A percentile compares a stretch with the other conserved stretches of the same genome.
phyloP scores from a whole-genome alignment of 129 eudicot species.

The Chrysanthemum makinoi region DNA sequence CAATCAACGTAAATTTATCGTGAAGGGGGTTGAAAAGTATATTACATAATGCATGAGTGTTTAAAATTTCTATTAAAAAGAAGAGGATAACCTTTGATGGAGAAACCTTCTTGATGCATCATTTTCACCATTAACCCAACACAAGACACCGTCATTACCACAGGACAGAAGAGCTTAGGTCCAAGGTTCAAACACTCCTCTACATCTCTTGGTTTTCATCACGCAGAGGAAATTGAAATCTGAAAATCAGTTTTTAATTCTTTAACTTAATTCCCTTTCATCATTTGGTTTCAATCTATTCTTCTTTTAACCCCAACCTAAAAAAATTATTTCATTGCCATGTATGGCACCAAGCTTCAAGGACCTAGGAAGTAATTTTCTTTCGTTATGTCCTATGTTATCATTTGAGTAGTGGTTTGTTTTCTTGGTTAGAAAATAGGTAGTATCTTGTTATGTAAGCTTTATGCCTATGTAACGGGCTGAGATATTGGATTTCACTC shows the following conservation, averaged over 20 bases:
- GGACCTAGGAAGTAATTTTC: too few species aligned
- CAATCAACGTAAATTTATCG: not conserved
- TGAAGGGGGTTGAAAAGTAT: conserved; percentile 4
- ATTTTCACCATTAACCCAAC: conserved; percentile 35
- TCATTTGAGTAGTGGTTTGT: too few species aligned
- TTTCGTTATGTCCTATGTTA: too few species aligned
- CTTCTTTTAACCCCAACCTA: conserved; percentile 16
- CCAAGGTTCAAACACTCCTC: conserved; percentile 14
- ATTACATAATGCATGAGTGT: conserved; percentile 11
- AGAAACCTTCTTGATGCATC: conserved; percentile 33
- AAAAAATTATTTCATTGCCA: conserved; percentile 16
- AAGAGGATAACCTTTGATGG: conserved; percentile 21
- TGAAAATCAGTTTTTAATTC: not conserved
- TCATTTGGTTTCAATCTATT: conserved; percentile 22
- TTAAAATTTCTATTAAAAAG: not conserved
- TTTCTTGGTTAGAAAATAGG: too few species aligned
- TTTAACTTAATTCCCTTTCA: conserved; percentile 4
- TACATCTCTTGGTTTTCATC: conserved; percentile 14
- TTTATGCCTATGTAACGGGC: too few species aligned
- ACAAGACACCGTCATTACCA: conserved; percentile 38
- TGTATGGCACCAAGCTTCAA: too few species aligned
- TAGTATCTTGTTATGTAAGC: too few species aligned
- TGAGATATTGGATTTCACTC: too few species aligned
- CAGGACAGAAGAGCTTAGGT: conserved; percentile 32
- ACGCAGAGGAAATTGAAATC: not conserved